A percentile compares a stretch with the other conserved stretches of the same genome.
Evolutionary conservation across 78 protist species (phyloP).

Genomic region (Dictyostelium firmibasis): DNA sequence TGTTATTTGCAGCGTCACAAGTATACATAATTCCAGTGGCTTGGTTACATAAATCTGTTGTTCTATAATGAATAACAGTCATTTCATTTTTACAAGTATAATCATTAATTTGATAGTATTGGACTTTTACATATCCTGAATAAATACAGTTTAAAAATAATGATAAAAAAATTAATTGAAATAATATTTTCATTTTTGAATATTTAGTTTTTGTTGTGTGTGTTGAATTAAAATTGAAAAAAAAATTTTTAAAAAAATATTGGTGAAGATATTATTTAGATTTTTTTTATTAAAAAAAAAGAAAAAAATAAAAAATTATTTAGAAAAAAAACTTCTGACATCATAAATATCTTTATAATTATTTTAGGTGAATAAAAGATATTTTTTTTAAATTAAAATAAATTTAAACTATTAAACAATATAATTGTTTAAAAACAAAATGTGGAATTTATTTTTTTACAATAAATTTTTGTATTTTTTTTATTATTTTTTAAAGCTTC

Average conservation of each 20-base stretch:
- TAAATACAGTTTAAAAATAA: background rate
- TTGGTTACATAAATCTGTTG: background rate
- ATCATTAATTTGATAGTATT: background rate
- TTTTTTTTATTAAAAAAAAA: too few species aligned
- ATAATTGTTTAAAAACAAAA: too few species aligned
- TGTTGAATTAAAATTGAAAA: too few species aligned
- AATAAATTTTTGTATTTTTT: too few species aligned
- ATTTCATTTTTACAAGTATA: background rate
- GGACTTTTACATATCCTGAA: background rate
- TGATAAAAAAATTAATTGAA: background rate
- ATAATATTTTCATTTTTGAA: background rate
- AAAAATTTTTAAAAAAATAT: too few species aligned
- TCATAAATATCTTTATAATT: background rate
- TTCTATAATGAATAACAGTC: background rate
- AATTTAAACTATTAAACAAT: too few species aligned
- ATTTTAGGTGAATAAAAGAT: too few species aligned
- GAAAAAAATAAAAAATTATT: too few species aligned
- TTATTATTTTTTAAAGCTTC: background rate
- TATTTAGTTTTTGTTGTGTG: too few species aligned
- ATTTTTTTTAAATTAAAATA: too few species aligned
- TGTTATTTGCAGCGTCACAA: background rate
- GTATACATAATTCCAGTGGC: background rate
- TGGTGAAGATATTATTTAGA: too few species aligned
- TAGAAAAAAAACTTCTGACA: background rate
- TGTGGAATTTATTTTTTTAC: too few species aligned